Conservation (phyloP, 129 eudicot species). For the Mikania micrantha region DNA sequence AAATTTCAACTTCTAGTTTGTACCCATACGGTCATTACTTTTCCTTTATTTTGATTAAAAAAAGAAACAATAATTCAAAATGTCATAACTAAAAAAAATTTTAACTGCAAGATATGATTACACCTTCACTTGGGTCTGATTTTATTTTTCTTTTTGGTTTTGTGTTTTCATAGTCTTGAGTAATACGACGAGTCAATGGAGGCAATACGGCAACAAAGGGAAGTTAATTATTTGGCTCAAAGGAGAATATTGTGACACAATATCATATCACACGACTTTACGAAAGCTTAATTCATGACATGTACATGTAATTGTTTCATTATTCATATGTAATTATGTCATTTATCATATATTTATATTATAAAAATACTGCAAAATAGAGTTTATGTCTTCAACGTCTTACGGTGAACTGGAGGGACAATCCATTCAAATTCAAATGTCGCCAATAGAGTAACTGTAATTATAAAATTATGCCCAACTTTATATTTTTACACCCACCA, state of each 20-base stretch:
- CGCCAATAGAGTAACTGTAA: too few relatives aligned
- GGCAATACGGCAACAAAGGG: neutral
- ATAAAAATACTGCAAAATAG: neutral
- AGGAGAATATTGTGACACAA: slow-evolving; percentile 5
- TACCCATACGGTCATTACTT: too few relatives aligned
- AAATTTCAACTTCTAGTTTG: too few relatives aligned
- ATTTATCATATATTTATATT: neutral
- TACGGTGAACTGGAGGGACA: too few relatives aligned
- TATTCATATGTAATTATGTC: neutral
- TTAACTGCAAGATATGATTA: neutral
- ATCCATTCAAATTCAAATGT: too few relatives aligned
- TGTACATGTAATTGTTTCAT: neutral
- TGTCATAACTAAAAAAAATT: too few relatives aligned
- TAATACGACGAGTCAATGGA: neutral
- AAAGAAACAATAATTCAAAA: too few relatives aligned
- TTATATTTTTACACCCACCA: too few relatives aligned
- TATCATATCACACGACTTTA: neutral
- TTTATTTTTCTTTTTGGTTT: neutral
- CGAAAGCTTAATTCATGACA: neutral
- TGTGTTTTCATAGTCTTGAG: neutral
- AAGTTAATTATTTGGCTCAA: slow-evolving; percentile 2
- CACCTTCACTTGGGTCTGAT: neutral
- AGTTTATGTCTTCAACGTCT: too few relatives aligned
- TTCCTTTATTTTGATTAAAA: too few relatives aligned
- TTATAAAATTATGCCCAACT: too few relatives aligned